Evolutionary conservation across 169 alveolate species (phyloP), one percentile per base, ranked within the genome.

Genomic region (Cryptosporidium sp.): DNA sequence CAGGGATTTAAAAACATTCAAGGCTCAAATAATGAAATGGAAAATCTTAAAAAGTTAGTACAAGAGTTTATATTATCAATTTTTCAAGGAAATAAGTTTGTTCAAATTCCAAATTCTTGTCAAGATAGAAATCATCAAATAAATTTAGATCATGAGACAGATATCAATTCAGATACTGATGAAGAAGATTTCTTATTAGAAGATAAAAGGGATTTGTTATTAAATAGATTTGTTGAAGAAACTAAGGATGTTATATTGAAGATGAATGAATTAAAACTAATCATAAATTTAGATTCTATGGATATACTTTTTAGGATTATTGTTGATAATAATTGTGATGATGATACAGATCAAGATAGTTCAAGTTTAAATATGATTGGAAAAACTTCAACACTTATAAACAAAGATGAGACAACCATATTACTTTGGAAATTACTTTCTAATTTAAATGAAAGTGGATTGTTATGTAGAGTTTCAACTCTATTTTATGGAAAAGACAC

Each of bases 381-480:
- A 16, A 16, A 18, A 33, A n/a, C 23, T 35, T 48, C 12, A 16
- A 9, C 42, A 61, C 33, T 53, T 12, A 44, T 80, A 5, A 9
- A 44, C 51, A 61, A 18, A 45, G 89, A 80, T 65, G 69, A 80
- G 29, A 61, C 65, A 3, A 80, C 89, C 18, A 65, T 80, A n/a
- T 5, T 80, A 12, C 60, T 80, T 26, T 80, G 89, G 89, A 51
- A 23, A 26, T 9, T 80, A 10, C 45, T 80, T 16, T 80, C 89
- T 14, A 33, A 42, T 42, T 26, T 62, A 12, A 62, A 80, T 42
- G 69, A 80, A 26, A 26, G 52, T 9, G 51, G 48, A 2, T 45
- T 80, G 14, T 33, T 80, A 12, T 58, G 23, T 23, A 80, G 75
- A 62, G 18, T 29, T 33, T 80, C 73, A 10, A 18, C n/a, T 42